phyloP scores from a whole-genome alignment of 2,329 filamentous ascomycete genomes.

The Hymenoscyphus linearis region DNA sequence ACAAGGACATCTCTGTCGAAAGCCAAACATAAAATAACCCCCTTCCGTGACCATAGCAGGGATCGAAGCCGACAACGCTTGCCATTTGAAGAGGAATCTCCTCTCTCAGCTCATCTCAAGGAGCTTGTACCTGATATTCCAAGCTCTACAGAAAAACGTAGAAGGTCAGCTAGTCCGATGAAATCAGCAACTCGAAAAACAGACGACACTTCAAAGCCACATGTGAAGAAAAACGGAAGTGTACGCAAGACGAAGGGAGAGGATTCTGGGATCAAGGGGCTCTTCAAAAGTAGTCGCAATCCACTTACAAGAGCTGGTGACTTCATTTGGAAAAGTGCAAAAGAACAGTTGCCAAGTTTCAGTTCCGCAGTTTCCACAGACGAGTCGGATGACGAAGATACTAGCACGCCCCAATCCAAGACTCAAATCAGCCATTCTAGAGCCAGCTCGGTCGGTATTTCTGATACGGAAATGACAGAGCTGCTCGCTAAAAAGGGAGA shows the following conservation, averaged over 20 bases:
- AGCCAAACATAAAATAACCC: conserved; percentile 36
- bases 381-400: conserved; percentile 41
- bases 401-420: conserved; percentile 35
- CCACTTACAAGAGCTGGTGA: conserved; percentile 59
- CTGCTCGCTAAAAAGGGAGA: conserved; percentile 14
- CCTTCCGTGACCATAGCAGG: conserved; percentile 37
- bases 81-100: conserved; percentile 28
- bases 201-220: conserved; percentile 44
- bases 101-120: conserved; percentile 6
- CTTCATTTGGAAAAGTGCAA: conserved; percentile 46
- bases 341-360: conserved; percentile 41
- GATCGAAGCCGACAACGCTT: conserved; percentile 39
- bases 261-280: conserved; percentile 59
- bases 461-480: conserved; percentile 15
- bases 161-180: conserved; percentile 35
- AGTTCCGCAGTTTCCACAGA: conserved; percentile 41
- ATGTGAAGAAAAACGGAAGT: conserved; percentile 45
- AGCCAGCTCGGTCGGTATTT: conserved; percentile 31
- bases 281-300: conserved; percentile 70
- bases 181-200: conserved; percentile 34
- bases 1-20: conserved; percentile 49
- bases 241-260: conserved; percentile 39
- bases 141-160: conserved; percentile 14
- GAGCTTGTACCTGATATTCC: conserved; percentile 26
- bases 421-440: conserved; percentile 36